Evolutionary conservation across 257 asterid species (phyloP).

Genomic region (Voacanga thouarsii): DNA sequence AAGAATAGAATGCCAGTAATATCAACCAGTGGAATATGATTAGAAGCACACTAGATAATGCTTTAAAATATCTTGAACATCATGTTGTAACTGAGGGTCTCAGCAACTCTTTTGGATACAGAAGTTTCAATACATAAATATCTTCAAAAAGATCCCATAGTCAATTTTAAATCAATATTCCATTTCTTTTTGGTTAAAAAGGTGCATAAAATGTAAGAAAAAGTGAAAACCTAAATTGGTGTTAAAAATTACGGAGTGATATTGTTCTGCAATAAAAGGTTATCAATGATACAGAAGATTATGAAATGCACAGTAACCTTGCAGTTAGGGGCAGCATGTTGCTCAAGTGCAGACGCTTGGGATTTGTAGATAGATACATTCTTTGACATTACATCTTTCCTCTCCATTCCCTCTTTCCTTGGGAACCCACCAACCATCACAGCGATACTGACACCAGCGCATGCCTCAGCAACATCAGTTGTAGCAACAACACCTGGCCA

Average conservation of each 20-base stretch:
- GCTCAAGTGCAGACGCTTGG: constrained; percentile 93
- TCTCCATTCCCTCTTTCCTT: constrained; percentile 96
- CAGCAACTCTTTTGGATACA: not conserved
- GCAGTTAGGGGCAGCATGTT: constrained; percentile 89
- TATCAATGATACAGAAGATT: not conserved
- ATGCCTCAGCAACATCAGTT: constrained; percentile 81
- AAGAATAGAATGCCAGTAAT: not conserved
- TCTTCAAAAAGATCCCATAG: not conserved
- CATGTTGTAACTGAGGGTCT: not conserved
- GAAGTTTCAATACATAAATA: not conserved
- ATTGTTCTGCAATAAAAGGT: not conserved
- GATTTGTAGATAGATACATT: constrained; percentile 91
- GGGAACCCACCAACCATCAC: constrained; percentile 99
- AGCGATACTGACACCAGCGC: constrained; percentile 80
- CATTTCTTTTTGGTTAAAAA: not conserved
- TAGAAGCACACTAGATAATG: not conserved
- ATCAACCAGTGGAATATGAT: not conserved
- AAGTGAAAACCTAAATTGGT: not conserved
- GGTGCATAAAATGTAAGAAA: not conserved
- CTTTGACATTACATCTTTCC: constrained; percentile 97
- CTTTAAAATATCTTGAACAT: not conserved
- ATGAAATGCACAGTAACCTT: constrained; percentile 43
- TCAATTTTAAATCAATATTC: not conserved
- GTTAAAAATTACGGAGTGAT: not conserved
- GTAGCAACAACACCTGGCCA: constrained; percentile 88